Base-by-base conservation (phyloP, 495 filamentous ascomycete genomes). In the Cercophora scortea region DNA sequence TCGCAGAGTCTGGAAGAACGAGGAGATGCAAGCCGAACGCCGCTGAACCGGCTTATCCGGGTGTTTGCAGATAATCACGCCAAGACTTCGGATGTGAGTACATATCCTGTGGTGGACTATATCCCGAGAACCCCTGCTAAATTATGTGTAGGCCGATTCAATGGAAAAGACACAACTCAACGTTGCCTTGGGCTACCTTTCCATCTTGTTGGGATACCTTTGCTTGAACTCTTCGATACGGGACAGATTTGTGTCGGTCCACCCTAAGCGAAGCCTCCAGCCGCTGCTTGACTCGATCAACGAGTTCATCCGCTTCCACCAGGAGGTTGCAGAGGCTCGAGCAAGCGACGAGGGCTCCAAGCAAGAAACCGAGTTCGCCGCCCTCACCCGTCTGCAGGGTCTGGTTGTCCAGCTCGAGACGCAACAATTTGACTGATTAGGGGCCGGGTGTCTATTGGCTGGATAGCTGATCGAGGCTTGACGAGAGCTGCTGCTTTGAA, bases 101-200 rank as follows among this genome's bases (percentile, higher is more conserved):
- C 25, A 25, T 42, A 57, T 39, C 45, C 51, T n/a, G 32, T 72
- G 32, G 62, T 72, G 32, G 62, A 72, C 49, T 70, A 61, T 32
- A 12, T 41, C 7, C 32, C 32, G 32, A 16, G 38, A 8, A 16
- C 18, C 7, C 12, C 8, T 32, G 13, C 38, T 50, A 19, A 19
- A 39, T 34, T 15, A 19, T 8, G 6, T 45, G 1, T 55, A 96
- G 89, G 90, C 88, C 50, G 83, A 88, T 64, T 93, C 90, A 0
- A 79, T 91, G 61, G 78, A 89, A 63, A 88, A 89, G 59, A 83
- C 85, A n/a, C 84, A 86, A 47, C 79, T 83, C 47, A 95, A 92
- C 64, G 90, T 99, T 32, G 87, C 88, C 3, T 83, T 91, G 52
- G 94, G 94, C 32, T 99, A 95, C 60, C 75, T 99, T 41, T 83